A percentile compares a stretch with the other conserved stretches of the same genome.
These are phyloP conservation scores for Datisca glomerata DNA, from an alignment of 306 rosid genomes.

Conservation along the genomic window DNA sequence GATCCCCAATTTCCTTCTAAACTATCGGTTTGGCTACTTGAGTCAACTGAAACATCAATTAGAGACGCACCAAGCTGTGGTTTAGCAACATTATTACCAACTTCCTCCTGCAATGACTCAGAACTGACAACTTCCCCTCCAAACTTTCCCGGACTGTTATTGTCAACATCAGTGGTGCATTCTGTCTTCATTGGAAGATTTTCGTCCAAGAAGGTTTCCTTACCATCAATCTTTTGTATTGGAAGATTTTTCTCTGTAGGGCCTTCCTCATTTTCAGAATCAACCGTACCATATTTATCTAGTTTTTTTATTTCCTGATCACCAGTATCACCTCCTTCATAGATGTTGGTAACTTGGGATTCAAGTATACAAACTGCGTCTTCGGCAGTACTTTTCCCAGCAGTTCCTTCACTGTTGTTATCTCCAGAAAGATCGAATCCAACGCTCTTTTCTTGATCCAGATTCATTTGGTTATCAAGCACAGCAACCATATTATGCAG, in stretches of 20 bases:
- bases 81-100: constrained; percentile 16
- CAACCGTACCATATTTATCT: constrained; percentile 15
- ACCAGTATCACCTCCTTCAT: constrained; percentile 11
- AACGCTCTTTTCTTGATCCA: constrained; percentile 11
- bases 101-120: constrained; percentile 28
- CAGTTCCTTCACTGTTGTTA: constrained; percentile 13
- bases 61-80: constrained; percentile 23
- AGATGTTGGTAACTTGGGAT: constrained; percentile 6
- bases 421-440: constrained; percentile 13
- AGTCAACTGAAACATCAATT: constrained; percentile 44
- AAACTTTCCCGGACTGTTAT: constrained; percentile 13
- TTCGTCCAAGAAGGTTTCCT: no score
- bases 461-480: constrained; percentile 15
- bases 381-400: constrained; percentile 8
- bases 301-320: constrained; percentile 11
- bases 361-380: no score
- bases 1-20: constrained; percentile 87
- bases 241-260: constrained; percentile 13
- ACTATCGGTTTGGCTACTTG: constrained; percentile 61
- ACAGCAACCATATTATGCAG: constrained; percentile 14
- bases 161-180: no score
- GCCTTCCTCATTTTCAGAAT: constrained; percentile 16
- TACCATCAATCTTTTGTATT: no score
- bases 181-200: no score
- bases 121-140: constrained; percentile 24